Conservation (phyloP, 2,329 filamentous ascomycete genomes). For the Paecilomyces dactylethromorphus region DNA sequence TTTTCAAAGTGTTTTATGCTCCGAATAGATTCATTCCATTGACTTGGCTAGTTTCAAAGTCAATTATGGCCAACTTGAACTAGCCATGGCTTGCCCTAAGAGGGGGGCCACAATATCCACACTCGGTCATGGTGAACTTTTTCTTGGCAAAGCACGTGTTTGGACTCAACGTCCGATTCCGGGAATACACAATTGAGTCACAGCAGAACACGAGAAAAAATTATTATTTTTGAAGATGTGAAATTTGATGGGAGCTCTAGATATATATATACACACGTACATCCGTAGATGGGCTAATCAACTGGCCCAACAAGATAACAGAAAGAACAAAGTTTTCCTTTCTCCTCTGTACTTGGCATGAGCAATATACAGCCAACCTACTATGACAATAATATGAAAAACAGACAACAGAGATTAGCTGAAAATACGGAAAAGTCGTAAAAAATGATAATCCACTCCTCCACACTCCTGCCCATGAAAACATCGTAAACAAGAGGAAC, state of each 20-base stretch:
- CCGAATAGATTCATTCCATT: too few relatives aligned
- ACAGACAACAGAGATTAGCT: constrained; percentile 9
- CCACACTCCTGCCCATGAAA: background rate
- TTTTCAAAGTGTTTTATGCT: too few relatives aligned
- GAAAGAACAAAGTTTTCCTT: constrained; percentile 9
- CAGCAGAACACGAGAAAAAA: background rate
- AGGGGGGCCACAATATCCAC: background rate
- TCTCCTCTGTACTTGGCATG: constrained; percentile 20
- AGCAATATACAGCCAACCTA: constrained; percentile 18
- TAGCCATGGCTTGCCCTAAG: background rate
- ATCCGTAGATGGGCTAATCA: background rate
- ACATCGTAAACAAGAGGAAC: background rate
- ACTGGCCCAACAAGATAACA: background rate
- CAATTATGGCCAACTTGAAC: background rate
- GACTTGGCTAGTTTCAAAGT: background rate
- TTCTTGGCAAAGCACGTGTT: background rate
- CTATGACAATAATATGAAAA: constrained; percentile 11
- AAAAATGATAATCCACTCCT: background rate
- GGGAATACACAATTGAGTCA: background rate
- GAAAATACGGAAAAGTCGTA: background rate
- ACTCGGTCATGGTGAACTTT: background rate
- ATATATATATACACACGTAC: constrained; percentile 2
- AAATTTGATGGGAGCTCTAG: background rate
- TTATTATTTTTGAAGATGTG: background rate
- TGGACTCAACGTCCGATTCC: background rate